Conservation (phyloP, 768 basidiomycete species). For the Cystofilobasidium capitatum region DNA sequence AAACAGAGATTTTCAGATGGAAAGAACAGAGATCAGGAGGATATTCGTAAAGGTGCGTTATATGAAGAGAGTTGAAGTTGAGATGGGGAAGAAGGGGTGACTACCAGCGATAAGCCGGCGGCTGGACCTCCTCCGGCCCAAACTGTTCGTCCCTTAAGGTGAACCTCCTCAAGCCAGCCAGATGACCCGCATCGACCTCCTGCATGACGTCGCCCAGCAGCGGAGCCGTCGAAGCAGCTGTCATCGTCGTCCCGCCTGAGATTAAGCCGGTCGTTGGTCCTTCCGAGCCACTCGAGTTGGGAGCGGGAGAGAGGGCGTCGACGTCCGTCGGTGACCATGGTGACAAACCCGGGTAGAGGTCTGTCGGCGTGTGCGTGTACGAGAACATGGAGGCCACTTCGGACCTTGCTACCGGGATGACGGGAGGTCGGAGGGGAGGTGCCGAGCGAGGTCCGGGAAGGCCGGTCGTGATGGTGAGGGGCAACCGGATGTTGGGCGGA, state of each 20-base stretch:
- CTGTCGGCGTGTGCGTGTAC: not conserved
- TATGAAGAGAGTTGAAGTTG: too few species aligned
- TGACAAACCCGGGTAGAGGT: not conserved
- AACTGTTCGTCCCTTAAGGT: not conserved
- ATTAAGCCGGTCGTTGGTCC: too few species aligned
- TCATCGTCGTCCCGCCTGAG: too few species aligned
- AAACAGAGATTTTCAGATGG: too few species aligned
- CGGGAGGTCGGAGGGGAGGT: not conserved
- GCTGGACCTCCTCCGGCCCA: not conserved
- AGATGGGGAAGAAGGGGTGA: too few species aligned
- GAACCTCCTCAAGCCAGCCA: not conserved
- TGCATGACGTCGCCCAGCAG: not conserved
- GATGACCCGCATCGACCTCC: not conserved
- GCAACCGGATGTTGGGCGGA: not conserved
- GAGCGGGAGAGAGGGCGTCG: too few species aligned
- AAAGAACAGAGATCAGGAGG: too few species aligned
- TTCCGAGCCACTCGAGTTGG: too few species aligned
- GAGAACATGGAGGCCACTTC: not conserved
- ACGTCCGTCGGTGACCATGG: not conserved
- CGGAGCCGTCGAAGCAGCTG: too few species aligned
- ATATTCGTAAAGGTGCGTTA: too few species aligned
- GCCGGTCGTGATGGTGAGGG: not conserved
- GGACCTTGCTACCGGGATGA: not conserved
- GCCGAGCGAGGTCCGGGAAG: not conserved
- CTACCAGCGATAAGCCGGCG: not conserved